Conservation (phyloP, 2,329 filamentous ascomycete species). For the Aspergillus niger region DNA sequence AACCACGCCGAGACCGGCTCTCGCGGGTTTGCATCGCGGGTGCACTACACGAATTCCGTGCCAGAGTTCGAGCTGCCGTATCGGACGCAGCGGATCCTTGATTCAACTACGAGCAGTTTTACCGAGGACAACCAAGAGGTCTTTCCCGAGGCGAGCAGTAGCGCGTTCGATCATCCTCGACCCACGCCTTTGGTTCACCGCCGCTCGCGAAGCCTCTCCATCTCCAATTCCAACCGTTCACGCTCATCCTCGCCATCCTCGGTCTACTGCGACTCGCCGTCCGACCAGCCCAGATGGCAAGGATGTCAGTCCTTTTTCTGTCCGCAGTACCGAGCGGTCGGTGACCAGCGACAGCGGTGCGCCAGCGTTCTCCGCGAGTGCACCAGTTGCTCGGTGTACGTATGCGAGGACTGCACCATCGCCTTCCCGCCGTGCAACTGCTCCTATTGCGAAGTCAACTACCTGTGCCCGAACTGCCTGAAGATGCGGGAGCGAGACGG, state of each 20-base stretch:
- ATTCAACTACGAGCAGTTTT: conserved; percentile 39
- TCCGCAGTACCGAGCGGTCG: conserved; percentile 44
- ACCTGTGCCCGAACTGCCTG: conserved; percentile 48
- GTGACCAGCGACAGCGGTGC: conserved; percentile 50
- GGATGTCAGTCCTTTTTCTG: conserved; percentile 54
- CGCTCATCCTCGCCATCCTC: conserved; percentile 45
- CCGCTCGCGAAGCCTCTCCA: conserved; percentile 41
- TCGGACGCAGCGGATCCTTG: conserved; percentile 31
- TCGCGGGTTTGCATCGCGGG: conserved; percentile 13
- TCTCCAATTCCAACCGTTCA: conserved; percentile 43
- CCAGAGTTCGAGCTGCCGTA: conserved; percentile 33
- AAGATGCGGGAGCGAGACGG: conserved; percentile 42
- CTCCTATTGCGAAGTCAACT: conserved; percentile 47
- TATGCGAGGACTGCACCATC: conserved; percentile 48
- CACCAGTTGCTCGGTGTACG: conserved; percentile 47
- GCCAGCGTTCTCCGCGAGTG: conserved; percentile 48
- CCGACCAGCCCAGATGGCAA: conserved; percentile 45
- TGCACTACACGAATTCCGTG: conserved; percentile 18
- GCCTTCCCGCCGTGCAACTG: conserved; percentile 47
- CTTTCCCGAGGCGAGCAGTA: conserved; percentile 26
- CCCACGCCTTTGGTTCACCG: conserved; percentile 26
- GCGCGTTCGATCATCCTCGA: conserved; percentile 14
- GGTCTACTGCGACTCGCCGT: conserved; percentile 38
- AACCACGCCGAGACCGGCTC: conserved; percentile 26
- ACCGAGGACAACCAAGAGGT: conserved; percentile 36